A percentile compares a stretch with the other conserved stretches of the same genome.
Conservation (phyloP, 1,139 yeast genomes). For the Martiniozyma asiatica region DNA sequence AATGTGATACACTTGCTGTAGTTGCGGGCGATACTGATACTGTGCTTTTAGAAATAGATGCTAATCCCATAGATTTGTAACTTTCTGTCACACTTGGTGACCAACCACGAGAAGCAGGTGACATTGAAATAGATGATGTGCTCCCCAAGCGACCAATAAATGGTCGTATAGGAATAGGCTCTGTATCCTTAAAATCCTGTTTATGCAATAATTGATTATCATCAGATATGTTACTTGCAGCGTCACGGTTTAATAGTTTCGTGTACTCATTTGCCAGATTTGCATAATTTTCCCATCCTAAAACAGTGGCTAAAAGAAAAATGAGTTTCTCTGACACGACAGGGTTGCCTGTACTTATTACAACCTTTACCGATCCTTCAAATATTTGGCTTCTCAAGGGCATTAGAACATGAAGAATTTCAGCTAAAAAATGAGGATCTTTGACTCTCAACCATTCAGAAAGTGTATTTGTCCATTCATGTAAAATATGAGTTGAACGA, state of each 20-base stretch:
- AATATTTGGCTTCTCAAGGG: constrained; percentile 29
- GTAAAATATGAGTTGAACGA: constrained; percentile 4
- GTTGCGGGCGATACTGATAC: not conserved
- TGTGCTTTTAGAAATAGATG: not conserved
- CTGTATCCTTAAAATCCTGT: no score
- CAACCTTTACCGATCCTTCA: constrained; percentile 30
- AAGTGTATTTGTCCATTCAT: constrained; percentile 1
- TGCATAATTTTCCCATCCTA: constrained; percentile 23
- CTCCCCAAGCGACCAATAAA: no score
- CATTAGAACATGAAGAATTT: constrained; percentile 32
- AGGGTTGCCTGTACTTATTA: constrained; percentile 46
- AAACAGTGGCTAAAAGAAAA: constrained; percentile 37
- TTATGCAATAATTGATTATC: no score
- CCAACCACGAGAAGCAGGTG: constrained; percentile 8
- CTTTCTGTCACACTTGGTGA: constrained; percentile 4
- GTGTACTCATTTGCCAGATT: constrained; percentile 5
- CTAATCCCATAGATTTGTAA: constrained; percentile 4
- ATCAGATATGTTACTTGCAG: no score
- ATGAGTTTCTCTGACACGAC: constrained; percentile 43
- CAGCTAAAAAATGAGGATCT: constrained; percentile 31
- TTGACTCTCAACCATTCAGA: not conserved
- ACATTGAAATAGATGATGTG: constrained; percentile 9
- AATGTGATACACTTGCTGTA: no score
- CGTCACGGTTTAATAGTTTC: not conserved
- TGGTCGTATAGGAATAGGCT: not conserved